A percentile compares a stretch with the other conserved stretches of the same genome.
phyloP scores from a whole-genome alignment of 768 basidiomycete species.

The Coprinopsis marcescibilis region DNA sequence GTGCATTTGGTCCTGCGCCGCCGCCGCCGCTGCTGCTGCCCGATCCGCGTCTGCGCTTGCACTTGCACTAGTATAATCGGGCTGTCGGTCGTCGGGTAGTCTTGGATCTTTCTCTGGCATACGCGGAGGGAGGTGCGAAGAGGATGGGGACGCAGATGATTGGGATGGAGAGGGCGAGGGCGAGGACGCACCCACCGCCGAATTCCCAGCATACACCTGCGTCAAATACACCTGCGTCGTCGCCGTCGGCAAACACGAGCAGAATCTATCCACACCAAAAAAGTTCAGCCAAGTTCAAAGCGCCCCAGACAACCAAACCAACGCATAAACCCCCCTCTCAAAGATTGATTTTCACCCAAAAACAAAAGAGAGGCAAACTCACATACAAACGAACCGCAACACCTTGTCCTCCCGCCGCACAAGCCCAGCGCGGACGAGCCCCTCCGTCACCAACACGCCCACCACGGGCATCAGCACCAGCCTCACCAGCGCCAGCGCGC shows the following conservation, averaged over 20 bases:
- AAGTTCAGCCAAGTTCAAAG: too few species aligned
- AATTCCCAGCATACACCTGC: too few species aligned
- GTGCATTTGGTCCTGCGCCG: slow-evolving; percentile 52
- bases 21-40: slow-evolving; percentile 65
- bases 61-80: too few species aligned
- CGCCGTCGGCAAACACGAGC: slow-evolving; percentile 56
- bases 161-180: too few species aligned
- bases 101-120: too few species aligned
- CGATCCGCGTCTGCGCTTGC: too few species aligned
- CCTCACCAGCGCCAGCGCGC: slow-evolving; percentile 45
- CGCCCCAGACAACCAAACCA: too few species aligned
- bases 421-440: slow-evolving; percentile 40
- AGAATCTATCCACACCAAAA: slow-evolving; percentile 34
- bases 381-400: slow-evolving; percentile 66
- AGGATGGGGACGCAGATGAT: too few species aligned
- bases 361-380: slow-evolving; percentile 20
- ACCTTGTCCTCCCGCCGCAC: slow-evolving; percentile 50
- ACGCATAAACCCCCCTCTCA: too few species aligned
- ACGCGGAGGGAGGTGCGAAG: too few species aligned
- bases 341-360: not conserved
- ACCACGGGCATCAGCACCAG: slow-evolving; percentile 54
- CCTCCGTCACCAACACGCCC: slow-evolving; percentile 52
- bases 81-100: too few species aligned
- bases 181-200: too few species aligned
- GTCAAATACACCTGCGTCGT: slow-evolving; percentile 59